Conservation (phyloP, 2,329 filamentous ascomycete species). For the Epichloe baconii region DNA sequence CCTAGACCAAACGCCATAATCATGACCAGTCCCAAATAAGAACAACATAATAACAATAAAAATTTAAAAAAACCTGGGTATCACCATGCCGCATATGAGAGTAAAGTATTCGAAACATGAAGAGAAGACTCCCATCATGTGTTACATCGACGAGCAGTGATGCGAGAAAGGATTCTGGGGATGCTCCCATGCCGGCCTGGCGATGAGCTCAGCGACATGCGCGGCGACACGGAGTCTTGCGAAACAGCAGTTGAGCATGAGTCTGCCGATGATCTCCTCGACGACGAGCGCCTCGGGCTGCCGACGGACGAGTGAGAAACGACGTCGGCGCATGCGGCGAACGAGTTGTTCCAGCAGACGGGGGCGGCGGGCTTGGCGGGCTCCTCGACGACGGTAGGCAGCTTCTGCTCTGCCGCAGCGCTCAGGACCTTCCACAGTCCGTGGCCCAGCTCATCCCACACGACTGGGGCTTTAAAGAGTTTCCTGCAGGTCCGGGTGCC, state of each 20-base stretch:
- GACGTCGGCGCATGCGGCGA: background rate
- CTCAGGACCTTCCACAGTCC: conserved; percentile 19
- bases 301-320: background rate
- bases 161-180: conserved; percentile 6
- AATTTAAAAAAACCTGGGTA: background rate
- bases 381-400: conserved; percentile 1
- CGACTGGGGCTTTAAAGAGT: conserved; percentile 25
- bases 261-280: conserved; percentile 4
- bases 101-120: background rate
- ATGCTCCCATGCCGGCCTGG: conserved; percentile 6
- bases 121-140: background rate
- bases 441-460: conserved; percentile 25
- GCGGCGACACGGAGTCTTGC: conserved; percentile 3
- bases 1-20: background rate
- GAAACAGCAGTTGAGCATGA: conserved; percentile 3
- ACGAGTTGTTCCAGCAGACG: conserved; percentile 1
- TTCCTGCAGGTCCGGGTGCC: conserved; percentile 23
- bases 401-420: conserved; percentile 8
- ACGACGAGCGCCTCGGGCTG: conserved; percentile 2
- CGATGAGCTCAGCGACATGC: conserved; percentile 6
- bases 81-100: background rate
- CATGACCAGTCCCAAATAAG: background rate
- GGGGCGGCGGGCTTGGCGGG: background rate
- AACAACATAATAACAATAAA: background rate
- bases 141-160: conserved; percentile 5